Evolutionary conservation across 108 stramenopile genomes (phyloP).

Genomic region (Nitzschia sp.): DNA sequence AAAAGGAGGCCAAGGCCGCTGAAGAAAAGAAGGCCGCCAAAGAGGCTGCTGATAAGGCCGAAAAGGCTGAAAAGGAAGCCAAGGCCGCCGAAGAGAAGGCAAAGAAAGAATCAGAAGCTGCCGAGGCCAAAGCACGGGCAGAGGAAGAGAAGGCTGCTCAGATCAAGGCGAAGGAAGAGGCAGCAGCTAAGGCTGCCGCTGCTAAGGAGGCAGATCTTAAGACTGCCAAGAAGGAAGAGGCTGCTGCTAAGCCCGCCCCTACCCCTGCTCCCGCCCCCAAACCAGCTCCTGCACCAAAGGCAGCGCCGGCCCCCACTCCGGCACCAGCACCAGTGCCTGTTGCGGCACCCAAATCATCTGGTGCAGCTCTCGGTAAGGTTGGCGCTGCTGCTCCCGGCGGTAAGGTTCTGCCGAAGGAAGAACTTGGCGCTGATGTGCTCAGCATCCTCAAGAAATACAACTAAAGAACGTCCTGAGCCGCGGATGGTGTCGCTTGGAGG

Average conservation of each 20-base stretch:
- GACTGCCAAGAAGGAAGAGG: slow-evolving; percentile 39
- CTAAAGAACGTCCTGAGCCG: slow-evolving; percentile 3
- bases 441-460: slow-evolving; percentile 69
- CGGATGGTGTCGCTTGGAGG: neutral
- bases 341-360: slow-evolving; percentile 19
- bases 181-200: slow-evolving; percentile 33
- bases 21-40: slow-evolving; percentile 36
- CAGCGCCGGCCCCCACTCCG: slow-evolving; percentile 17
- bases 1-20: slow-evolving; percentile 24
- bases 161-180: slow-evolving; percentile 31
- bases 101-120: slow-evolving; percentile 20
- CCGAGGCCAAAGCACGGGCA: slow-evolving; percentile 37
- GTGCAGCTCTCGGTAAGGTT: slow-evolving; percentile 62
- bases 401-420: slow-evolving; percentile 77
- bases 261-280: slow-evolving; percentile 38
- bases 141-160: slow-evolving; percentile 40
- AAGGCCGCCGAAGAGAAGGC: slow-evolving; percentile 29
- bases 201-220: slow-evolving; percentile 32
- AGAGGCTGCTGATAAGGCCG: slow-evolving; percentile 30
- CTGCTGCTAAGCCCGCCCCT: slow-evolving; percentile 28
- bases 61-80: slow-evolving; percentile 15
- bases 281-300: slow-evolving; percentile 23
- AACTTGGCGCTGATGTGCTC: slow-evolving; percentile 71
- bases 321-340: slow-evolving; percentile 30
- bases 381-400: slow-evolving; percentile 61